Evolutionary conservation across 1,139 yeast species (phyloP).

Genomic region (Saccharomyces hybrid): DNA sequence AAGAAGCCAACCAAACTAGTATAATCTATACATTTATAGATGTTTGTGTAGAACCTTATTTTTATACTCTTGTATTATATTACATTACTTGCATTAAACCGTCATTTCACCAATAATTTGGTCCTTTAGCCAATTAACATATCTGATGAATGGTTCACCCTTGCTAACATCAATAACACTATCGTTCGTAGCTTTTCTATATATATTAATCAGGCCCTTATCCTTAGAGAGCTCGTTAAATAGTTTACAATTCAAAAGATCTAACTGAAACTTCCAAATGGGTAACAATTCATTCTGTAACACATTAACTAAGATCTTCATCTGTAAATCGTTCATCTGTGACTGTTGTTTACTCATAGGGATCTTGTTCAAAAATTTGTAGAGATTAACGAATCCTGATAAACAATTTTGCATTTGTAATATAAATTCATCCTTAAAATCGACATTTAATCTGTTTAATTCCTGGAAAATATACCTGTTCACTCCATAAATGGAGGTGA

Average conservation of each 20-base stretch:
- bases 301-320: conserved; percentile 13
- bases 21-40: neutral
- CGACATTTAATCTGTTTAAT: neutral
- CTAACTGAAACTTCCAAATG: conserved; percentile 20
- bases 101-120: conserved; percentile 13
- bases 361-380: conserved; percentile 17
- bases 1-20: neutral
- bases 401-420: conserved; percentile 16
- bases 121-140: conserved; percentile 18
- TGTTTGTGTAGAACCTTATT: neutral
- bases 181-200: conserved; percentile 9
- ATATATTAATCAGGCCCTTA: conserved; percentile 8
- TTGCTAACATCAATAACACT: conserved; percentile 6
- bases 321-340: conserved; percentile 13
- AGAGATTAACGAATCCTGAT: conserved; percentile 18
- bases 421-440: neutral
- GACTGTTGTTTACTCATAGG: conserved; percentile 14
- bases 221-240: conserved; percentile 13
- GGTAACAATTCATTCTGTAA: conserved; percentile 17
- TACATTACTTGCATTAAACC: conserved; percentile 2
- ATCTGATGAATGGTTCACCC: conserved; percentile 13
- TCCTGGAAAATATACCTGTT: neutral
- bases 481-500: neutral
- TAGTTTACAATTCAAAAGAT: conserved; percentile 15
- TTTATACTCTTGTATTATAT: neutral